These are phyloP conservation scores for Aspergillus calidoustus DNA, from an alignment of 2,329 filamentous ascomycete species.

Conservation along the genomic window DNA sequence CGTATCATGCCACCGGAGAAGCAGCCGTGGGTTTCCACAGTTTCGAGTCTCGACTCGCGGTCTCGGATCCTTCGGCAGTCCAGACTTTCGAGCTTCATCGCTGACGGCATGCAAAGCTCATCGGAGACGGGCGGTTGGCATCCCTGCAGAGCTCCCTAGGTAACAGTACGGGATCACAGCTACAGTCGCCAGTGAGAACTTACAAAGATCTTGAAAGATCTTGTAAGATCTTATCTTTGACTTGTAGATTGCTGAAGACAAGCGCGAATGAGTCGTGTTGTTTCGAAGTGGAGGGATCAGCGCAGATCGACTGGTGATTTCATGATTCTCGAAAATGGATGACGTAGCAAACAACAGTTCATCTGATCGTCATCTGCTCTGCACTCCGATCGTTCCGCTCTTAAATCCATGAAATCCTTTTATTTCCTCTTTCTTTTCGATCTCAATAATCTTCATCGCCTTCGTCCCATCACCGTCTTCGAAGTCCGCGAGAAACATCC, in stretches of 20 bases:
- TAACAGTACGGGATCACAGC: background rate
- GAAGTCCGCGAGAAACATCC: conserved; percentile 2
- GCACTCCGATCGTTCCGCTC: conserved; percentile 36
- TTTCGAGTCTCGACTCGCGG: background rate
- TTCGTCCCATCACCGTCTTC: background rate
- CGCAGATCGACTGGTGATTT: conserved; percentile 28
- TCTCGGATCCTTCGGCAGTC: background rate
- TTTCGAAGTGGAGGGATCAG: background rate
- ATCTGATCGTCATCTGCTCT: conserved; percentile 33
- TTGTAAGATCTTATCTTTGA: background rate
- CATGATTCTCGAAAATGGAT: conserved; percentile 33
- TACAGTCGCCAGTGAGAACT: background rate
- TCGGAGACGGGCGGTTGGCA: background rate
- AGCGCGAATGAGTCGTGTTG: background rate
- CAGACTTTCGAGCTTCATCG: background rate
- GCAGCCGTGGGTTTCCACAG: background rate
- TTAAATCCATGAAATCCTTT: conserved; percentile 25
- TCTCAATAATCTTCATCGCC: conserved; percentile 14
- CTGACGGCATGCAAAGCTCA: conserved; percentile 9
- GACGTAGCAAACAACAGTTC: conserved; percentile 34
- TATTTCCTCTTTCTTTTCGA: conserved; percentile 3
- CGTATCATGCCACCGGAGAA: background rate
- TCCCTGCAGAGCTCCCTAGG: background rate
- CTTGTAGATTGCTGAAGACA: background rate
- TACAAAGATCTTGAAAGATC: background rate